A percentile compares a stretch with the other conserved stretches of the same genome.
These are phyloP conservation scores for Alternaria ventricosa DNA, from an alignment of 2,329 filamentous ascomycete genomes.

Conservation along the genomic window DNA sequence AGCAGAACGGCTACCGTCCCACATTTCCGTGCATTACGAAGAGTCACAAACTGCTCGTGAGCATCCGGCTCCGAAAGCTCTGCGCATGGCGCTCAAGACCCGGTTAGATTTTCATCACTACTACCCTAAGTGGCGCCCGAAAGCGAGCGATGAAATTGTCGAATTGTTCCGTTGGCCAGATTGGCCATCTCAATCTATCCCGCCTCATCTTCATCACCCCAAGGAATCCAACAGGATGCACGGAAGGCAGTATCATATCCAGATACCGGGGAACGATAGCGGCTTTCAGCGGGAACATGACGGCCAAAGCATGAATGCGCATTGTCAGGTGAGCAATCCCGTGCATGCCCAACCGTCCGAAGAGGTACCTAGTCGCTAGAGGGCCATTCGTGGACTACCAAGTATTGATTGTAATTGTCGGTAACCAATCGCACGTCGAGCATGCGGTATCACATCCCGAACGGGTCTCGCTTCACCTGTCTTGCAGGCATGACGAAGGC, in stretches of 20 bases:
- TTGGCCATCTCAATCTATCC: slow-evolving; percentile 3
- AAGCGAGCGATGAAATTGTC: slow-evolving; percentile 1
- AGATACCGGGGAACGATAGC: slow-evolving; percentile 24
- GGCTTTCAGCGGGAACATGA: slow-evolving; percentile 13
- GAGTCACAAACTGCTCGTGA: slow-evolving; percentile 23
- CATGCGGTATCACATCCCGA: slow-evolving; percentile 19
- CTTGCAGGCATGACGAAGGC: slow-evolving; percentile 9
- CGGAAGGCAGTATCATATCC: slow-evolving; percentile 18
- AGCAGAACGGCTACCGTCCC: slow-evolving; percentile 22
- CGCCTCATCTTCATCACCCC: background rate
- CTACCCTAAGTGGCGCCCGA: slow-evolving; percentile 7
- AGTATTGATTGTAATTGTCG: slow-evolving; percentile 44
- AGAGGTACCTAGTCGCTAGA: slow-evolving; percentile 37
- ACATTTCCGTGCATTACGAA: slow-evolving; percentile 17
- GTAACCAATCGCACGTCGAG: slow-evolving; percentile 41
- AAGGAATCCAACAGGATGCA: slow-evolving; percentile 16
- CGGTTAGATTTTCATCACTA: slow-evolving; percentile 11
- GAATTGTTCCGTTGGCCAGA: slow-evolving; percentile 1
- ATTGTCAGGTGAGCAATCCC: slow-evolving; percentile 44
- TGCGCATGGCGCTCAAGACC: slow-evolving; percentile 20
- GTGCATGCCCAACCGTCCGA: slow-evolving; percentile 14
- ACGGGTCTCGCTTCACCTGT: slow-evolving; percentile 27
- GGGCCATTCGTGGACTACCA: slow-evolving; percentile 44
- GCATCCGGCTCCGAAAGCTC: slow-evolving; percentile 19
- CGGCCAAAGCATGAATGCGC: slow-evolving; percentile 28